Evolutionary conservation across 306 rosid genomes (phyloP).

Genomic region (Cicer yamashitae): DNA sequence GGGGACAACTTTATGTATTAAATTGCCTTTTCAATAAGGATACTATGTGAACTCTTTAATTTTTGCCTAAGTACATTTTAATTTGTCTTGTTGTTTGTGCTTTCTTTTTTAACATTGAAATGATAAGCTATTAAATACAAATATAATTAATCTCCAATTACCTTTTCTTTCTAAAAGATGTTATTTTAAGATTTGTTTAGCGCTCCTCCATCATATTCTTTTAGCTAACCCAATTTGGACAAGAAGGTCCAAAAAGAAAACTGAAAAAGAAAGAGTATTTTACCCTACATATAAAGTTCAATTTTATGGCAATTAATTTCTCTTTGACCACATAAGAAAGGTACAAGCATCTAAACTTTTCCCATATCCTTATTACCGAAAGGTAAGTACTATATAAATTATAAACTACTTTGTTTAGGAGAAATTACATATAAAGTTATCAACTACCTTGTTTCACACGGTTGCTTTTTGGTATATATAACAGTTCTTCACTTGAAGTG

Average conservation of each 20-base stretch:
- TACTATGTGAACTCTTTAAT: slow-evolving; percentile 55
- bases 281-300: slow-evolving; percentile 73
- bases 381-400: neutral
- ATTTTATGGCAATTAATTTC: slow-evolving; percentile 46
- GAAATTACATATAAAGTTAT: neutral
- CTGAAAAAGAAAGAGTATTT: slow-evolving; percentile 62
- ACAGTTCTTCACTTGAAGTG: slow-evolving; percentile 29
- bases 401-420: slow-evolving; percentile 37
- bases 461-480: slow-evolving; percentile 38
- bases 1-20: slow-evolving; percentile 55
- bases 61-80: slow-evolving; percentile 56
- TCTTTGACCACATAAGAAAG: slow-evolving; percentile 43
- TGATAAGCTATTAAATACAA: slow-evolving; percentile 48
- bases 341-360: slow-evolving; percentile 61
- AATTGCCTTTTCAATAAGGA: slow-evolving; percentile 60
- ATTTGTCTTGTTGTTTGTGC: slow-evolving; percentile 84
- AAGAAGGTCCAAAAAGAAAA: slow-evolving; percentile 77
- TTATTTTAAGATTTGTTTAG: slow-evolving; percentile 51
- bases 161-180: slow-evolving; percentile 52
- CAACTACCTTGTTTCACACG: slow-evolving; percentile 43
- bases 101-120: slow-evolving; percentile 50
- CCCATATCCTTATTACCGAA: slow-evolving; percentile 32
- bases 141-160: slow-evolving; percentile 50
- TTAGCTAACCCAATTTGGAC: slow-evolving; percentile 59
- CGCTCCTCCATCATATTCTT: slow-evolving; percentile 63